These are phyloP conservation scores for Cairneyella variabilis DNA, from an alignment of 495 filamentous ascomycete genomes.

Conservation along the genomic window DNA sequence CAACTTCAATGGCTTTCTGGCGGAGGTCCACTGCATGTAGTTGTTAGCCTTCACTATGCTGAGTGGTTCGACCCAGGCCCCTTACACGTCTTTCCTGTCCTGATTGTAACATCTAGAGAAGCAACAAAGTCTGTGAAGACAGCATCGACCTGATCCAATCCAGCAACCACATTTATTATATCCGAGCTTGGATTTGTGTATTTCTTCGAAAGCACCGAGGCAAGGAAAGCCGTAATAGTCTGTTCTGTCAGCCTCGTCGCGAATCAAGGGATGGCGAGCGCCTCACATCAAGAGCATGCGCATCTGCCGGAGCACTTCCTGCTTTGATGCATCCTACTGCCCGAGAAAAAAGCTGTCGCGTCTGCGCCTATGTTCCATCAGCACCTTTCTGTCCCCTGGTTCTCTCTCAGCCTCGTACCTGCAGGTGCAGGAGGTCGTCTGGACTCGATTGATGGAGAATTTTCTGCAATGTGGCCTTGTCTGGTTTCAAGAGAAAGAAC, in stretches of 20 bases:
- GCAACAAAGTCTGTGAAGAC: conserved; percentile 87
- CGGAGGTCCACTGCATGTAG: conserved; percentile 68
- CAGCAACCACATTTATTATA: conserved; percentile 84
- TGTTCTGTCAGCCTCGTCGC: conserved; percentile 32
- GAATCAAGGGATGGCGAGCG: conserved; percentile 10
- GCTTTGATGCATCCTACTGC: conserved; percentile 66
- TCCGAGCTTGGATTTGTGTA: conserved; percentile 97
- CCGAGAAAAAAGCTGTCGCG: conserved; percentile 71
- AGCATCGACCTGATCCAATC: conserved; percentile 79
- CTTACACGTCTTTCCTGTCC: conserved; percentile 70
- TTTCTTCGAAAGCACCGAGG: conserved; percentile 74
- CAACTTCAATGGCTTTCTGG: conserved; percentile 74
- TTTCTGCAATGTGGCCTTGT: conserved; percentile 58
- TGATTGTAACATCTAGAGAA: conserved; percentile 74
- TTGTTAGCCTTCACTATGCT: background rate
- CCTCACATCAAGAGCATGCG: conserved; percentile 86
- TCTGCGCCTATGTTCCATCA: conserved; percentile 52
- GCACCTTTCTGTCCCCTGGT: background rate
- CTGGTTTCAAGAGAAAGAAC: conserved; percentile 85
- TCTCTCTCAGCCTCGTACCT: conserved; percentile 40
- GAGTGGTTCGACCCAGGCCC: conserved; percentile 1
- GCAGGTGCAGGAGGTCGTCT: conserved; percentile 70
- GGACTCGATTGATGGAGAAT: conserved; percentile 65
- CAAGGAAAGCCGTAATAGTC: conserved; percentile 89
- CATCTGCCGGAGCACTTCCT: conserved; percentile 57